Base-by-base conservation (phyloP, 1,284 basidiomycete species). In the Rhodotorula sp. region DNA sequence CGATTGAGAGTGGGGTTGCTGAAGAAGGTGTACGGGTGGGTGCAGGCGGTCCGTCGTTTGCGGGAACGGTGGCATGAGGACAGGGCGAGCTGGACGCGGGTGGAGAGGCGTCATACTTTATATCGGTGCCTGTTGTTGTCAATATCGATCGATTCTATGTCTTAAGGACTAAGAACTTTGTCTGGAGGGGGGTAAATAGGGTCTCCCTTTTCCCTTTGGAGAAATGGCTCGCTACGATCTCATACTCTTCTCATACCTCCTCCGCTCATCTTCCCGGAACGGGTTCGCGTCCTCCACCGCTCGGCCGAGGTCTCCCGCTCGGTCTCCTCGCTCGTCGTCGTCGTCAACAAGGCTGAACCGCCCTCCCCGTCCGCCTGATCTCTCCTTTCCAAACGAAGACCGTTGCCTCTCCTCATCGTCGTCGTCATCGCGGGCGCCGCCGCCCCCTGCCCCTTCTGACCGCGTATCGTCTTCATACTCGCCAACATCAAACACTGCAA, bases 401-500 rank as follows among this genome's bases (percentile, higher is more conserved):
- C 26, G 48, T 33, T n/a, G 46, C 33, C 30, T 1, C 37, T 29
- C 42, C 5, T 33, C 55, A n/a, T 51, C 53, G 0, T 53, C 57
- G 10, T 53, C 61, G 0, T 66, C 67, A 3, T 68, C 64, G 37
- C 10, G 37, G 37, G 1, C 37, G 37, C 37, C 37, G 10, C 37
- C 37, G 2, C 10, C 10, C 10, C 10, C 37, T 10, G 10, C 37
- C 10, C 37, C 37, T 12, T 42, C 37, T 42, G 37, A 42, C 37
- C 37, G 8, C n/a, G 55, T 33, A 7, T 68, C 66, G 42, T 54
- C 53, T 17, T 70, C 66, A 15, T 74, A 70, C 37, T 72, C 73
- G 4, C 71, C 73, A 4, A 75, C 67, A 49, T 75, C 71, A 26
- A 75, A 72, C 49, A 75, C 67, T 12, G 63, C 55, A 3, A 62